Evolutionary conservation across 176 grass and related monocot species (phyloP), one percentile per base, ranked within the genome.

Genomic region (Oryza longistaminata): DNA sequence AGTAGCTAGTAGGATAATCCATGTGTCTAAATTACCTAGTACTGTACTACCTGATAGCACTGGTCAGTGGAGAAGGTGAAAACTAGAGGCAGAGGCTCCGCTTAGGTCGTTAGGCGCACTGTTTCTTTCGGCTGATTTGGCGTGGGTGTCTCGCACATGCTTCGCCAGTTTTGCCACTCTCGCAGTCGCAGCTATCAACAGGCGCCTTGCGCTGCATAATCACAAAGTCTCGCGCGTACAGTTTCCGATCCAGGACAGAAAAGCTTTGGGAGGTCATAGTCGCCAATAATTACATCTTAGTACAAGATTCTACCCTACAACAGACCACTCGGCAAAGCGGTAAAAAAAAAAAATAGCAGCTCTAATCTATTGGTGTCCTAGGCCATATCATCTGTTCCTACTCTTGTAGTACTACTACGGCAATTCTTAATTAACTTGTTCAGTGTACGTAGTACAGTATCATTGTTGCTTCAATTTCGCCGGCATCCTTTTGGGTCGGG

Each of bases 201-300:
- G 6, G 13, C 71, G 40, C 3, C 61, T 50, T 2, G n/a, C 60
- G 24, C 6, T 66, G 60, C 71, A 64, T 12, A 1, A 64, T 35
- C 33, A 69, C 27, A 88, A 80, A 88, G 52, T 9, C 65, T 9
- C 65, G 64, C 12, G 71, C 40, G 24, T 55, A 71, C 77, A 77
- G 42, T 85, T 72, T 78, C 76, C 29, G 29, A 31, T 31, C 29
- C 77, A 42, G 60, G 21, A 13, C 53, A 33, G 53, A 76, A 71
- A 81, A 8, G 78, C 43, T 24, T 40, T 55, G 14, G 21, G 60
- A 70, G 50, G 52, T 71, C 64, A 71, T 85, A 71, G 65, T 53
- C 11, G 42, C 31, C 31, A 71, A 81, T 89, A 85, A 85, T 85
- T 81, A 42, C 83, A 21, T 53, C 31, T 52, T 37, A 13, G 39